These are phyloP conservation scores for Chytriomyces sp. DNA, from an alignment of 192 early-diverging fungal species.

Conservation along the genomic window DNA sequence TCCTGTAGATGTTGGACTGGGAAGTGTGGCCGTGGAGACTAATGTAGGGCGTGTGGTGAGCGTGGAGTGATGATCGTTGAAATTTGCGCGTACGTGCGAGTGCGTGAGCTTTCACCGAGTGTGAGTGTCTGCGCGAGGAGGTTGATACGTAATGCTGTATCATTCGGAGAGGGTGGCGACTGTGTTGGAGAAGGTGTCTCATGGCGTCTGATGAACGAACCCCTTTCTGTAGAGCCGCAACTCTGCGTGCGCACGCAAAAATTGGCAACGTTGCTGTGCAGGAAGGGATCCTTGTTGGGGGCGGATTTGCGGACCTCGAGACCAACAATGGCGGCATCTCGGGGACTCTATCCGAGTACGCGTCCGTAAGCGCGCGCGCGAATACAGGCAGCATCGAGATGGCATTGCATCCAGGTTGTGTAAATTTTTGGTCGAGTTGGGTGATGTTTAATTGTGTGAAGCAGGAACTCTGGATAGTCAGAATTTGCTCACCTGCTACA, in stretches of 20 bases:
- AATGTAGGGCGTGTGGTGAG: not conserved
- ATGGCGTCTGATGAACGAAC: not conserved
- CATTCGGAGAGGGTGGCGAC: too few relatives aligned
- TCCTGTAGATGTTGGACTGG: not conserved
- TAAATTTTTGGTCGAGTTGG: not conserved
- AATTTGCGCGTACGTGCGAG: too few relatives aligned
- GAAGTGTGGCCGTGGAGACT: not conserved
- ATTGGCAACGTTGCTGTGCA: not conserved
- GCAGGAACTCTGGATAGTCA: not conserved
- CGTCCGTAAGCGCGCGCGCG: not conserved
- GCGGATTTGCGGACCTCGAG: not conserved
- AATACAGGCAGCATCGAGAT: not conserved
- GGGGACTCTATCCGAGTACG: not conserved
- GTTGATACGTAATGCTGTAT: too few relatives aligned
- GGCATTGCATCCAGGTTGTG: not conserved
- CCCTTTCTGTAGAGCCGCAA: not conserved
- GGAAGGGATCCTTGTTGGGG: not conserved
- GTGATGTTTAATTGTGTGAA: not conserved
- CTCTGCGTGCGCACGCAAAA: not conserved
- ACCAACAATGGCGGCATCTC: not conserved
- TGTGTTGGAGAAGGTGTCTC: not conserved
- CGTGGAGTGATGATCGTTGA: too few relatives aligned
- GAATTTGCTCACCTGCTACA: not conserved
- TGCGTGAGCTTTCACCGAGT: too few relatives aligned
- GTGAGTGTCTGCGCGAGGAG: too few relatives aligned